Evolutionary conservation across 1,284 basidiomycete species (phyloP).

Genomic region (Trametes hirsuta): DNA sequence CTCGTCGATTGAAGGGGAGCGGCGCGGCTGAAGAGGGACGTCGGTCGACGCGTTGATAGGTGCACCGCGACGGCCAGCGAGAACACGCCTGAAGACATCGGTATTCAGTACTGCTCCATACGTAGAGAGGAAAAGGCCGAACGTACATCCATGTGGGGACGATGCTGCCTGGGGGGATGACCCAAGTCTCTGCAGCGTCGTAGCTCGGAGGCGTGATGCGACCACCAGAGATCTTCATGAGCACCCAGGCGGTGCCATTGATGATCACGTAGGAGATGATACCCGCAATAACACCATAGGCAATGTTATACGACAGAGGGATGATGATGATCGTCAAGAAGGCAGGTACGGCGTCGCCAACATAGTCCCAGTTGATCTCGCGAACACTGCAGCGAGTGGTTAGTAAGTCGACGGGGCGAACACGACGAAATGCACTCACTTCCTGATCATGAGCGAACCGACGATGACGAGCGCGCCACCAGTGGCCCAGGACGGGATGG

Average conservation of each 20-base stretch:
- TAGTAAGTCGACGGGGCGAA: not conserved
- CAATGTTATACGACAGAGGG: slow-evolving; percentile 83
- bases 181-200: slow-evolving; percentile 67
- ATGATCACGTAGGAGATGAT: slow-evolving; percentile 73
- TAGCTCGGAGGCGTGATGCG: slow-evolving; percentile 71
- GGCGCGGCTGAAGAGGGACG: slow-evolving; percentile 13
- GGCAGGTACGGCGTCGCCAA: slow-evolving; percentile 84
- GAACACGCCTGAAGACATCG: slow-evolving; percentile 2
- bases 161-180: slow-evolving; percentile 68
- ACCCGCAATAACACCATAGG: slow-evolving; percentile 88
- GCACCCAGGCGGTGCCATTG: slow-evolving; percentile 69
- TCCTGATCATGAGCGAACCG: slow-evolving; percentile 88
- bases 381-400: slow-evolving; percentile 50
- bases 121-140: not conserved
- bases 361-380: slow-evolving; percentile 89
- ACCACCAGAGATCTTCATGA: slow-evolving; percentile 59
- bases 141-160: slow-evolving; percentile 71
- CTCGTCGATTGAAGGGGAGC: slow-evolving; percentile 18
- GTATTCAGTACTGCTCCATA: not conserved
- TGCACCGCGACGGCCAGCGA: slow-evolving; percentile 5
- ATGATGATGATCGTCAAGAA: slow-evolving; percentile 82
- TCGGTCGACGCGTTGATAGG: slow-evolving; percentile 5
- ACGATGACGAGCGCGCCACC: slow-evolving; percentile 88
- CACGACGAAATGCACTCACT: slow-evolving; percentile 43
- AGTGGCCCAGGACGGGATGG: slow-evolving; percentile 88